Percentiles rank a stretch among this genome's conserved stretches.
These are phyloP conservation scores for Epichloe uncinata DNA, from an alignment of 2,329 filamentous ascomycete genomes.

Conservation along the genomic window DNA sequence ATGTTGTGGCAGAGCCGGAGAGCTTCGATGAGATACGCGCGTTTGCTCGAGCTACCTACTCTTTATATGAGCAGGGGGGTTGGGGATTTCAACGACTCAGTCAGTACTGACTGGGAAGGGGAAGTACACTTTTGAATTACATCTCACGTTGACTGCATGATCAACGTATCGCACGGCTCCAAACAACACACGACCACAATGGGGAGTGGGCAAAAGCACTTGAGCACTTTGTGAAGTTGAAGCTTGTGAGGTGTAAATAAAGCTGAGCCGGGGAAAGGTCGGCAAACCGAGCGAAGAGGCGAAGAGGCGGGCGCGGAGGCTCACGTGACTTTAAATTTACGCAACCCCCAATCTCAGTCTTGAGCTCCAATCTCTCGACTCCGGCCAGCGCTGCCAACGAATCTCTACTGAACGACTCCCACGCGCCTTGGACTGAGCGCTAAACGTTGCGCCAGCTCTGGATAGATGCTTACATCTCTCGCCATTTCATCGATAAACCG, in stretches of 20 bases:
- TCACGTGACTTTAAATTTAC: conserved; percentile 33
- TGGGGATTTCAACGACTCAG: background rate
- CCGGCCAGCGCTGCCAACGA: conserved; percentile 13
- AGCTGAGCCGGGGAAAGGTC: background rate
- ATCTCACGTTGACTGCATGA: background rate
- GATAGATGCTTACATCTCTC: background rate
- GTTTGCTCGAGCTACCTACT: background rate
- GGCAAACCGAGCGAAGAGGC: too few species aligned
- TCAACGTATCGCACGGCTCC: background rate
- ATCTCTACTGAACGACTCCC: conserved; percentile 7
- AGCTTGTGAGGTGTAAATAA: background rate
- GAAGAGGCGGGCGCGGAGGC: conserved; percentile 5
- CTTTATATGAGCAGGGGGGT: background rate
- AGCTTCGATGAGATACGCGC: background rate
- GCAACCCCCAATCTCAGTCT: conserved; percentile 18
- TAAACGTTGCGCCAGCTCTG: conserved; percentile 5
- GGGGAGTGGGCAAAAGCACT: background rate
- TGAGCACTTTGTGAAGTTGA: background rate
- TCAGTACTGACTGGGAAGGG: background rate
- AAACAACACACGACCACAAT: background rate
- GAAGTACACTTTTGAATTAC: background rate
- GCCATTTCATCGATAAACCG: background rate
- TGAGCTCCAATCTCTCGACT: conserved; percentile 19
- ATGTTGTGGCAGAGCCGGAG: conserved; percentile 33
- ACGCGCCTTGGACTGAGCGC: conserved; percentile 12